These are phyloP conservation scores for Pulveroboletus sp. DNA, from an alignment of 768 basidiomycete genomes.

Conservation along the genomic window DNA sequence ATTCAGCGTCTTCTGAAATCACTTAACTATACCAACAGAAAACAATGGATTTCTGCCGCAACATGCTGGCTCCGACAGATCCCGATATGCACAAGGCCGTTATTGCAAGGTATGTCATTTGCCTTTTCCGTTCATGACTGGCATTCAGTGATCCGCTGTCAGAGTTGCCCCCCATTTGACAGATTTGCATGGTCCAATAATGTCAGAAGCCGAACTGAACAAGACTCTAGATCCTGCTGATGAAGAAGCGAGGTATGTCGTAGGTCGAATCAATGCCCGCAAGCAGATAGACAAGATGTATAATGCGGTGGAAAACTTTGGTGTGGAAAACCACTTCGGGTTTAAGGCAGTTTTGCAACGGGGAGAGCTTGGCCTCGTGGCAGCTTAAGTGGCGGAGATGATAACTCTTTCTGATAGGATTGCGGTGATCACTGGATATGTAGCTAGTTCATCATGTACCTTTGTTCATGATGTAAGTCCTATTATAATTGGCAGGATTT, in stretches of 20 bases:
- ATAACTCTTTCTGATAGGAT: too few relatives aligned
- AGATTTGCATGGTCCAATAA: not conserved
- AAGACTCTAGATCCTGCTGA: not conserved
- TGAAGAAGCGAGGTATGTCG: constrained; percentile 9
- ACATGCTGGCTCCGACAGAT: constrained; percentile 3
- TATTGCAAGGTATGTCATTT: not conserved
- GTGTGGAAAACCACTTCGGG: constrained; percentile 11
- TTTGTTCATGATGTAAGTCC: too few relatives aligned
- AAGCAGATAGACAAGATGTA: constrained; percentile 17
- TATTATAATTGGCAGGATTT: too few relatives aligned
- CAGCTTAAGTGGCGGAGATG: too few relatives aligned
- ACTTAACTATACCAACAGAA: not conserved
- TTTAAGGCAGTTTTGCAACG: constrained; percentile 4
- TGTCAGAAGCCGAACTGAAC: not conserved
- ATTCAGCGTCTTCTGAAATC: not conserved
- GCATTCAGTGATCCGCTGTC: not conserved
- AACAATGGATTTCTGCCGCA: constrained; percentile 10
- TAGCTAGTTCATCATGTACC: too few relatives aligned
- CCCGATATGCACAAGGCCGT: constrained; percentile 2
- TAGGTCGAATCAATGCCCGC: constrained; percentile 14
- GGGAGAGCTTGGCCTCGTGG: not conserved
- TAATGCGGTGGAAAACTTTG: constrained; percentile 9
- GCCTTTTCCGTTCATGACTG: not conserved
- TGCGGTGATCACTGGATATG: too few relatives aligned
- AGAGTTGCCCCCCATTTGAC: not conserved